Evolutionary conservation across 345 rosid species (phyloP).

Genomic region (Eucalyptus urophylla): DNA sequence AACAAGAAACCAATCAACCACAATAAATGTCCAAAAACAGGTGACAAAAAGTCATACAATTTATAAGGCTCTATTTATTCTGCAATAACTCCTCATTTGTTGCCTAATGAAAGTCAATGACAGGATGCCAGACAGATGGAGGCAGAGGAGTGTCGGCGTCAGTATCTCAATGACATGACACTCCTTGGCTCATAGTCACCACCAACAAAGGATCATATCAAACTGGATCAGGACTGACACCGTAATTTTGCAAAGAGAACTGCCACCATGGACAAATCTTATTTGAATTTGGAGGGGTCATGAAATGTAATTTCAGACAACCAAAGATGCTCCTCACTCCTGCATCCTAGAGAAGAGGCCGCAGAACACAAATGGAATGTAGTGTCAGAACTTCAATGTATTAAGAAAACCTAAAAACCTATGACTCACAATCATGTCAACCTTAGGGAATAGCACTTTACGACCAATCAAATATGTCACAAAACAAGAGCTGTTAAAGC

Average conservation of each 20-base stretch:
- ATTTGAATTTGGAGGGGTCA: not conserved
- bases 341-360: not conserved
- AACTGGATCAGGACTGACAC: not conserved
- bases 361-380: not conserved
- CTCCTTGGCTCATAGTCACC: not conserved
- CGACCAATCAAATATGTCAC: not conserved
- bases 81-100: not conserved
- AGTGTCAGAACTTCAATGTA: not conserved
- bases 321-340: not conserved
- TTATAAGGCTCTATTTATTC: not conserved
- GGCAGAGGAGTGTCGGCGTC: not conserved
- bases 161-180: not conserved
- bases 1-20: not conserved
- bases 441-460: not conserved
- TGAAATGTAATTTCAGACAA: not conserved
- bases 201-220: not conserved
- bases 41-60: not conserved
- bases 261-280: not conserved
- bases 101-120: not conserved
- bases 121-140: not conserved
- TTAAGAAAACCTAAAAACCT: not conserved
- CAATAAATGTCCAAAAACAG: not conserved
- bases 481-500: not conserved
- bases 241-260: not conserved
- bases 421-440: not conserved